phyloP scores from a whole-genome alignment of 495 filamentous ascomycete genomes.

The Cladorrhinum samala region DNA sequence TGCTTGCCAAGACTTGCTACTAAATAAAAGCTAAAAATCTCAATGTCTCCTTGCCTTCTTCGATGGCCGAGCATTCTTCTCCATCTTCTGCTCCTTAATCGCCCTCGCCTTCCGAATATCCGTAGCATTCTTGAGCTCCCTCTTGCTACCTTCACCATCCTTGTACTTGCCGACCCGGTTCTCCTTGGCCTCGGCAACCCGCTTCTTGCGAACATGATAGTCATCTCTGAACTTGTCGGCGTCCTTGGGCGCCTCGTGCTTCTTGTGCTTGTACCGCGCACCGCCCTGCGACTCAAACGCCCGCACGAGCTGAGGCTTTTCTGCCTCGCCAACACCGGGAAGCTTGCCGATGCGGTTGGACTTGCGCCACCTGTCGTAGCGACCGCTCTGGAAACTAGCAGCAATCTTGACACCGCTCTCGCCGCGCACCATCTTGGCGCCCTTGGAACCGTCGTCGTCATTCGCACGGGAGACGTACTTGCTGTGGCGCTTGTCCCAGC shows the following conservation, averaged over 20 bases:
- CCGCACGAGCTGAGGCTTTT: slow-evolving; percentile 59
- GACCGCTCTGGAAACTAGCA: slow-evolving; percentile 82
- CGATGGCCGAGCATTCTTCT: slow-evolving; percentile 79
- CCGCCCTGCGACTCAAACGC: slow-evolving; percentile 54
- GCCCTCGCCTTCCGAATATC: slow-evolving; percentile 80
- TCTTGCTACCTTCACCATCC: slow-evolving; percentile 58
- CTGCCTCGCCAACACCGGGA: slow-evolving; percentile 75
- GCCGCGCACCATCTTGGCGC: slow-evolving; percentile 75
- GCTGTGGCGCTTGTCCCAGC: slow-evolving; percentile 95
- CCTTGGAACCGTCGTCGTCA: slow-evolving; percentile 89
- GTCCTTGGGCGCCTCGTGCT: slow-evolving; percentile 80
- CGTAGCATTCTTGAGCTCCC: slow-evolving; percentile 72
- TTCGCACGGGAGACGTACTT: slow-evolving; percentile 89
- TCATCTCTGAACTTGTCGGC: slow-evolving; percentile 87
- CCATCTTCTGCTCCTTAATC: slow-evolving; percentile 64
- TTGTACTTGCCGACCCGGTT: slow-evolving; percentile 68
- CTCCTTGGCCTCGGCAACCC: slow-evolving; percentile 78
- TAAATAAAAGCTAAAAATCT: background rate
- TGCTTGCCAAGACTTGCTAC: too few relatives aligned
- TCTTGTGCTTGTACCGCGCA: slow-evolving; percentile 69
- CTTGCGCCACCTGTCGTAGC: slow-evolving; percentile 87
- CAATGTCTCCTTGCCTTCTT: slow-evolving; percentile 53
- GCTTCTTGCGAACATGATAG: slow-evolving; percentile 85
- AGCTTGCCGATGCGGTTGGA: slow-evolving; percentile 71
- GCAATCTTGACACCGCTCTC: slow-evolving; percentile 95